Evolutionary conservation across 2,329 filamentous ascomycete species (phyloP).

Genomic region (Cercospora brassicicola): DNA sequence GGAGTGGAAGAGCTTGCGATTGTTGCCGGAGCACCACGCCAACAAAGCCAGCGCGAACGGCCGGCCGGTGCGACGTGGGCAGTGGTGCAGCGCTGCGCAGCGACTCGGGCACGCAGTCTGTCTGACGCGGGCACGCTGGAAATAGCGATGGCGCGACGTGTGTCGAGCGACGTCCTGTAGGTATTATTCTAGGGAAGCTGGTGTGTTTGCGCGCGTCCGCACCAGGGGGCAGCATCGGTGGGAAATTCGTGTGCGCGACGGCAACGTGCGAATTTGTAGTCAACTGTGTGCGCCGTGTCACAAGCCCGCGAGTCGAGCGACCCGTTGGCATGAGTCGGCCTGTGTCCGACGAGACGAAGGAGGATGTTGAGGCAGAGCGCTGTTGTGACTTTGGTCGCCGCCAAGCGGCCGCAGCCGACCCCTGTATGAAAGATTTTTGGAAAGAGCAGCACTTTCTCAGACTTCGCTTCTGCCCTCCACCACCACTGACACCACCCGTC

Average conservation of each 20-base stretch:
- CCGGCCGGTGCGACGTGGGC: background rate
- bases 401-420: background rate
- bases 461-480: background rate
- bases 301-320: background rate
- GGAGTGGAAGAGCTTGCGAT: background rate
- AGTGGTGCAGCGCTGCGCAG: background rate
- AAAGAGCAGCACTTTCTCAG: background rate
- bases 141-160: background rate
- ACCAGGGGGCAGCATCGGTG: background rate
- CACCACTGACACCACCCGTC: constrained; percentile 2
- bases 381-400: background rate
- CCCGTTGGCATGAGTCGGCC: background rate
- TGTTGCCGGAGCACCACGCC: background rate
- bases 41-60: background rate
- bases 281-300: background rate
- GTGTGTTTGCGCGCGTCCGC: background rate
- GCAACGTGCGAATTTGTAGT: background rate
- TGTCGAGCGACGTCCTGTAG: background rate
- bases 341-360: background rate
- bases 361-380: background rate
- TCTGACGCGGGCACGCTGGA: background rate
- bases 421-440: constrained; percentile 6
- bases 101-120: background rate
- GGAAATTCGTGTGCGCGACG: background rate
- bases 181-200: background rate